Evolutionary conservation across 179 eudicot genomes (phyloP).

Genomic region (Patellifolia procumbens): DNA sequence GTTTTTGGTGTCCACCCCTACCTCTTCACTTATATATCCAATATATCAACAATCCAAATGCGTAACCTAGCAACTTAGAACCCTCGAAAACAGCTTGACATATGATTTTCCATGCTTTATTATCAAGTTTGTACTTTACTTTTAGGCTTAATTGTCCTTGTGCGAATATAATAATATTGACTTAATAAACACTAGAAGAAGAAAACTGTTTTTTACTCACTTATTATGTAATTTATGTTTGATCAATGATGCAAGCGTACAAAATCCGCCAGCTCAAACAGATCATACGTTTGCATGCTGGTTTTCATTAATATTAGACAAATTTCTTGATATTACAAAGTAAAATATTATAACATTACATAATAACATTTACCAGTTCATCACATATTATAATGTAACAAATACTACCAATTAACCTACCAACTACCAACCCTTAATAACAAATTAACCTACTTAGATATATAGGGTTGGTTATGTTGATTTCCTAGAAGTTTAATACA

Average conservation of each 20-base stretch:
- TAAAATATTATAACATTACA: slow-evolving; percentile 7
- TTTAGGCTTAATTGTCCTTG: not conserved
- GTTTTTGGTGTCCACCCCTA: too few species aligned
- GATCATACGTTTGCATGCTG: not conserved
- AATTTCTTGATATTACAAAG: not conserved
- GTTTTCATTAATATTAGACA: not conserved
- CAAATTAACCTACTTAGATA: not conserved
- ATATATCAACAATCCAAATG: too few species aligned
- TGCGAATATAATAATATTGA: not conserved
- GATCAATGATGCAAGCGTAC: too few species aligned
- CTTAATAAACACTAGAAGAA: too few species aligned
- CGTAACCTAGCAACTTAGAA: too few species aligned
- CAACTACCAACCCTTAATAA: not conserved
- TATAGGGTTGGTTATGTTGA: not conserved
- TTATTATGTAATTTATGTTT: too few species aligned
- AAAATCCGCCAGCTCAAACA: too few species aligned
- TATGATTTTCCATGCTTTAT: not conserved
- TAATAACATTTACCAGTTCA: not conserved
- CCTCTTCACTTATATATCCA: too few species aligned
- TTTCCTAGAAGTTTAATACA: not conserved
- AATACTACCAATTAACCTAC: not conserved
- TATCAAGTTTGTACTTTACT: not conserved
- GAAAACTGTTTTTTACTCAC: too few species aligned
- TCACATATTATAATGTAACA: too few species aligned
- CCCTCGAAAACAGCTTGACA: too few species aligned